Percentiles rank a stretch among this genome's conserved stretches.
These are phyloP conservation scores for Hymenoscyphus occultus DNA, from an alignment of 2,329 filamentous ascomycete species.

Conservation along the genomic window DNA sequence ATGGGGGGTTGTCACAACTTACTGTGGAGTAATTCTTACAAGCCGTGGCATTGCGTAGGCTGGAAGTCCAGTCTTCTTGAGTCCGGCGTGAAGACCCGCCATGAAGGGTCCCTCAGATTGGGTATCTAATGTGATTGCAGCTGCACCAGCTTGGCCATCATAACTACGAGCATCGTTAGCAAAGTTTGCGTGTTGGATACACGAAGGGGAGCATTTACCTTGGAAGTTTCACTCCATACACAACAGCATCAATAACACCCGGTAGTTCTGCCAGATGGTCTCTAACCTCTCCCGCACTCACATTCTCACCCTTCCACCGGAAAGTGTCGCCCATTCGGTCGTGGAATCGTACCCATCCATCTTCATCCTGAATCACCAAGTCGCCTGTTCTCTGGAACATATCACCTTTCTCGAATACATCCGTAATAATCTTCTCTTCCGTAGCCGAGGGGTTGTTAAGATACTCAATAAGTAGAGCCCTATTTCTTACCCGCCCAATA, in stretches of 20 bases:
- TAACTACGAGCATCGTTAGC: conserved; percentile 37
- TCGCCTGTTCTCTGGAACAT: conserved; percentile 46
- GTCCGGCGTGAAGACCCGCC: conserved; percentile 36
- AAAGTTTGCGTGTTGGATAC: background rate
- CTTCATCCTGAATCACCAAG: conserved; percentile 40
- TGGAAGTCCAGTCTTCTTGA: conserved; percentile 45
- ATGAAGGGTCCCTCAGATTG: conserved; percentile 39
- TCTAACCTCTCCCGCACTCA: conserved; percentile 44
- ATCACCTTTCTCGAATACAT: conserved; percentile 47
- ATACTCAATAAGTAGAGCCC: conserved; percentile 42
- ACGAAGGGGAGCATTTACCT: conserved; percentile 33
- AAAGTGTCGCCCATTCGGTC: conserved; percentile 53
- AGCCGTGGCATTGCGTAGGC: conserved; percentile 46
- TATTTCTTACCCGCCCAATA: conserved; percentile 43
- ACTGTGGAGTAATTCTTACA: conserved; percentile 46
- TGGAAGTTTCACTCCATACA: conserved; percentile 43
- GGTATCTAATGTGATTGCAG: conserved; percentile 43
- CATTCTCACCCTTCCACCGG: conserved; percentile 51
- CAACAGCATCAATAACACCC: conserved; percentile 43
- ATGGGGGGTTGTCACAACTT: conserved; percentile 24
- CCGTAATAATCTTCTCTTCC: conserved; percentile 42
- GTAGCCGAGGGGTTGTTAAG: conserved; percentile 42
- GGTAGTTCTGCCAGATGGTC: conserved; percentile 43
- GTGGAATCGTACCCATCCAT: conserved; percentile 45
- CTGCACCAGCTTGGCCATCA: conserved; percentile 47